Evolutionary conservation across 257 asterid genomes (phyloP), one percentile per base, ranked within the genome.

Genomic region (Petunia axillaris): DNA sequence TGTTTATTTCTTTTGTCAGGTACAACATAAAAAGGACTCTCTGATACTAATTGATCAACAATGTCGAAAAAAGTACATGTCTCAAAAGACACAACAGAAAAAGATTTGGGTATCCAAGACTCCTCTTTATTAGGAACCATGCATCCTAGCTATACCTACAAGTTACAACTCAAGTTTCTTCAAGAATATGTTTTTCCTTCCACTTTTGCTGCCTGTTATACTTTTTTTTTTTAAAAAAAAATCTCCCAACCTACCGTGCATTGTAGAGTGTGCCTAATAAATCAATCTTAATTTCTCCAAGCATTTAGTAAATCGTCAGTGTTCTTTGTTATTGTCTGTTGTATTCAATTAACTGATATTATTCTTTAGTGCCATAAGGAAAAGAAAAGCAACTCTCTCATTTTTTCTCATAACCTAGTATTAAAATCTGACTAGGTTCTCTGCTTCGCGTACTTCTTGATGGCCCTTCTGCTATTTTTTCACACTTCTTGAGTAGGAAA

Each of bases 121-220:
- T 71, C 35, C 44, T 71, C 58, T 71, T 46, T 68, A 70, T 70
- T 48, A 71, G 48, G 60, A 71, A 35, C 60, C 35, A 1, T 3
- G 10, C 60, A 39, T 48, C 48, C 60, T 48, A 71, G 77, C 77
- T 25, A 71, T 70, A 70, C 44, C 76, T 48, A 71, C 35, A 25
- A 71, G 59, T 50, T 48, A 71, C 35, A 25, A 71, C 77, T 50
- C 41, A 48, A 25, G 50, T 48, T 71, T 71, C 44, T 10, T 71
- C 58, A 70, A 70, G 16, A 46, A 70, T 46, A n/a, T 70, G 16
- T 46, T 8, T 48, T 48, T 8, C 44, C 77, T 1, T 13, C 77
- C 25, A 44, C 44, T 71, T 41, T 9, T 35, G 10, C 77, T 46
- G 77, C 60, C 4, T 25, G 11, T 35, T 8, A 59, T 71, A 37